Evolutionary conservation across 2,329 filamentous ascomycete species (phyloP), one percentile per base, ranked within the genome.

Genomic region (Alternaria rosae): DNA sequence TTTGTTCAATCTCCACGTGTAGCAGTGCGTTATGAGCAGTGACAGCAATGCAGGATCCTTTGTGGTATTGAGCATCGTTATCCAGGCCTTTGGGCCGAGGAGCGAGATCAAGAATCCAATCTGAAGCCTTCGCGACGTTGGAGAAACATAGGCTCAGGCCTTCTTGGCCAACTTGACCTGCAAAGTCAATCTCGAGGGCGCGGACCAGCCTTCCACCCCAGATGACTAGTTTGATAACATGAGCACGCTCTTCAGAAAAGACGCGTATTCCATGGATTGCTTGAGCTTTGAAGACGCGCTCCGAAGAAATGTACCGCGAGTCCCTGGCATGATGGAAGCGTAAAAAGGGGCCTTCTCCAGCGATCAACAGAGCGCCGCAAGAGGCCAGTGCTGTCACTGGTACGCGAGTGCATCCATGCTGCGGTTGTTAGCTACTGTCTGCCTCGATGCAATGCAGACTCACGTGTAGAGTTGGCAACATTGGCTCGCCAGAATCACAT

Each of bases 11-110:
- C 8, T 70, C 73, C 20, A 91, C 76, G 28, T 83, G 83, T 7
- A 92, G 78, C 6, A 96, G 83, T 52, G 92, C 90, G 83, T 98
- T 97, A 79, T 98, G 94, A 1, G 94, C 93, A 2, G 93, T 97
- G 15, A 96, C 88, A 11, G 79, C 75, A 61, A 70, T 69, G 61
- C 71, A 76, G 15, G 42, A 61, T 38, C 42, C 52, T 44, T 55
- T 52, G 11, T 45, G 26, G 47, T 57, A 55, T 10, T 59, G 54
- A 13, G 50, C 5, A n/a, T 55, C 59, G 47, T 70, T 48, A 8
- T 62, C 57, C 11, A 66, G 42, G 15, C 48, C 59, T 20, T 23
- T 44, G 15, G 71, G 68, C 25, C 60, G 60, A 47, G 68, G 66
- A 20, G 67, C 68, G 28, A 78, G 64, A 42, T 79, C 71, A 35